These are phyloP conservation scores for Wilcoxina mikolae DNA, from an alignment of 495 filamentous ascomycete species.

Conservation along the genomic window DNA sequence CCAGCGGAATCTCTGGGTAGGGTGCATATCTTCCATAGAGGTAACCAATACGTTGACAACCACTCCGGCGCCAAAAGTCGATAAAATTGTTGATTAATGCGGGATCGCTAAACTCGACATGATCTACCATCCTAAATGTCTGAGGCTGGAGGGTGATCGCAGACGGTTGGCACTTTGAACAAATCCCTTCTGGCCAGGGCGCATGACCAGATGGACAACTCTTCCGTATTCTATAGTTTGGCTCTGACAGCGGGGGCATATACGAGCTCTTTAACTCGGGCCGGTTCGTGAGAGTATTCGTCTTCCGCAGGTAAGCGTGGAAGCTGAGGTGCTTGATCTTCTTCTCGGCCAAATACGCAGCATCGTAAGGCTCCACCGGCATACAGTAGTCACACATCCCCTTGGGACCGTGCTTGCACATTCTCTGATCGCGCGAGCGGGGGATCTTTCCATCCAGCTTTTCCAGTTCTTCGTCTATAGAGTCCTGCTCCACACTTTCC, in stretches of 20 bases:
- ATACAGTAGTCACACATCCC: slow-evolving; percentile 99
- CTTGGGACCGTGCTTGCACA: slow-evolving; percentile 90
- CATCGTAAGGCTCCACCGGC: slow-evolving; percentile 88
- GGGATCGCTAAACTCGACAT: slow-evolving; percentile 84
- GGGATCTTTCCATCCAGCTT: slow-evolving; percentile 86
- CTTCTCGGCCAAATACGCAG: slow-evolving; percentile 73
- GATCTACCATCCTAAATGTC: slow-evolving; percentile 93
- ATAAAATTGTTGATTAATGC: slow-evolving; percentile 72
- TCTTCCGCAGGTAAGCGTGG: slow-evolving; percentile 83
- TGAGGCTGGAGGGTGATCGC: slow-evolving; percentile 93
- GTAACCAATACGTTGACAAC: slow-evolving; percentile 68
- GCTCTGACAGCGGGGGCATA: slow-evolving; percentile 89
- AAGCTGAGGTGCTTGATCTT: slow-evolving; percentile 98
- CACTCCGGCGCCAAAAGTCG: slow-evolving; percentile 75
- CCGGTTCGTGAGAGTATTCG: slow-evolving; percentile 92
- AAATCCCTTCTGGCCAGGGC: slow-evolving; percentile 93
- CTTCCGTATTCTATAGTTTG: slow-evolving; percentile 74
- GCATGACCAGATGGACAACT: slow-evolving; percentile 89
- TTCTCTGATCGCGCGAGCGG: slow-evolving; percentile 56
- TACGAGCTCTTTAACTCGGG: slow-evolving; percentile 80
- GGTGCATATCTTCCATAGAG: slow-evolving; percentile 84
- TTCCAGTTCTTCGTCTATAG: slow-evolving; percentile 72
- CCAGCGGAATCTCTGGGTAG: slow-evolving; percentile 83
- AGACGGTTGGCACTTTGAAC: slow-evolving; percentile 94
- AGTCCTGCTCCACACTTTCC: slow-evolving; percentile 77